phyloP scores from a whole-genome alignment of 208 protist species.

The Phytomonas francai region DNA sequence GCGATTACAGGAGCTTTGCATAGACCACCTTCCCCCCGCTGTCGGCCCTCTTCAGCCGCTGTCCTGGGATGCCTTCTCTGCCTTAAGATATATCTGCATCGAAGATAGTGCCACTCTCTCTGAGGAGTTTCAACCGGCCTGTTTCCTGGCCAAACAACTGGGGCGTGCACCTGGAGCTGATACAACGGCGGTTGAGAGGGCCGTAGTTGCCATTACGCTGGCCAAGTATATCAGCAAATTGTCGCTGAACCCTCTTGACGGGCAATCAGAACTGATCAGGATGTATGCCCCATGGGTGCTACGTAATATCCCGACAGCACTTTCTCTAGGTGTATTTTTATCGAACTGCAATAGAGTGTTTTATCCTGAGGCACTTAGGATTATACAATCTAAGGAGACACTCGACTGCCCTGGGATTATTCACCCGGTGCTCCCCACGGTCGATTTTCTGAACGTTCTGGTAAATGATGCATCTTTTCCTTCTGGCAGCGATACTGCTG shows the following conservation, averaged over 20 bases:
- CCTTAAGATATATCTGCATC: background rate
- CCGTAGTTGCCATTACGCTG: background rate
- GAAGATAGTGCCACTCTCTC: background rate
- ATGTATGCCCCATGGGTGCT: background rate
- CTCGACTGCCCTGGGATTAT: background rate
- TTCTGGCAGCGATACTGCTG: constrained; percentile 8
- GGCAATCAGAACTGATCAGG: background rate
- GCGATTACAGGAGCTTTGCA: constrained; percentile 8
- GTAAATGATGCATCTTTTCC: background rate
- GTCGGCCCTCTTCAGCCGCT: background rate
- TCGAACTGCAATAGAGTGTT: background rate
- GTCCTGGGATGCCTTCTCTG: background rate
- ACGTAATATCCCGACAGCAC: background rate
- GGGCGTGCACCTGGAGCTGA: background rate
- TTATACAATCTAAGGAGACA: background rate
- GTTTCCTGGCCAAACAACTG: background rate
- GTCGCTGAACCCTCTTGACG: background rate
- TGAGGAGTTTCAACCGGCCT: background rate
- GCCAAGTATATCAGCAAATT: background rate
- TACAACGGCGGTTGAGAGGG: background rate
- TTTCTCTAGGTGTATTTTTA: background rate
- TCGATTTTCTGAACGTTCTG: background rate
- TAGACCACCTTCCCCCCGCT: constrained; percentile 8
- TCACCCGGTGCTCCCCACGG: background rate
- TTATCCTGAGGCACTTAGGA: background rate